Conservation (phyloP, 73 alveolate genomes). For the Blepharisma stoltei region DNA sequence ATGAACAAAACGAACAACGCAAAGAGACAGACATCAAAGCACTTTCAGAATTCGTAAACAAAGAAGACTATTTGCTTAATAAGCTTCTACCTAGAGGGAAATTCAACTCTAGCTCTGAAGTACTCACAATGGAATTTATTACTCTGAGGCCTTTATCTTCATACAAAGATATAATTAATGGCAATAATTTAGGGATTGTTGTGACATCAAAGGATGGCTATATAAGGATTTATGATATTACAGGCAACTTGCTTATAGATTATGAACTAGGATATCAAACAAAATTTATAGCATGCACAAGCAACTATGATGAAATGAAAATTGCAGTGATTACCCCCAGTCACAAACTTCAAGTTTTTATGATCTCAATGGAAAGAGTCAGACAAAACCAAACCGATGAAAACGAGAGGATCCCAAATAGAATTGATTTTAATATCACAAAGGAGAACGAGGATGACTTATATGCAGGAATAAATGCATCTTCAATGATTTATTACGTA, state of each 20-base stretch:
- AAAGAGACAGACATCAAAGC: neutral
- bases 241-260: neutral
- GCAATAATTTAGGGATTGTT: neutral
- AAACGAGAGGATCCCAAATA: neutral
- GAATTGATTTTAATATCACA: neutral
- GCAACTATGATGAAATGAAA: constrained; percentile 25
- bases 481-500: neutral
- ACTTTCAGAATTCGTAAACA: too few relatives aligned
- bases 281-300: neutral
- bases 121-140: neutral
- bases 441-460: neutral
- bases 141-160: constrained; percentile 14
- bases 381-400: neutral
- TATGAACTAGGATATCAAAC: neutral
- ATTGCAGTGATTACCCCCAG: neutral
- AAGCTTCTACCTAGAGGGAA: neutral
- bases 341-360: neutral
- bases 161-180: neutral
- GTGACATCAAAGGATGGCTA: neutral
- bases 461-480: neutral
- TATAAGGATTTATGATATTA: neutral
- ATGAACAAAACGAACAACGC: neutral
- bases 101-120: neutral
- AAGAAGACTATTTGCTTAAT: neutral
- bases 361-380: neutral